Conservation (phyloP, 2,329 filamentous ascomycete genomes). For the Monilinia fructigena region DNA sequence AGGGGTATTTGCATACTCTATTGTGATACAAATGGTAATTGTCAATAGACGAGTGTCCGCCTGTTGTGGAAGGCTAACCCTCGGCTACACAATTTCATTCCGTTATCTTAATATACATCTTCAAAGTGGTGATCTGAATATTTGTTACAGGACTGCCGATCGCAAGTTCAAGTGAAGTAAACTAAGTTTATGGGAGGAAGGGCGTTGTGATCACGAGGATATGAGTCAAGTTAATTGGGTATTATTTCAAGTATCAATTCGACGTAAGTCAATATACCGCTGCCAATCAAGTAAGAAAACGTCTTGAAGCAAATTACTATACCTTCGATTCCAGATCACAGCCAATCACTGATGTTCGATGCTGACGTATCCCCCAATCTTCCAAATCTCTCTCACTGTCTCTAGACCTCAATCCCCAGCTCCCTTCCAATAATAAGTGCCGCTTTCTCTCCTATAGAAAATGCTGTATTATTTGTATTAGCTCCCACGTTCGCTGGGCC, state of each 20-base stretch:
- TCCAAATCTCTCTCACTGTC: background rate
- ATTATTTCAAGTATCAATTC: background rate
- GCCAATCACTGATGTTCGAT: background rate
- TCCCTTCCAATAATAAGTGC: slow-evolving; percentile 45
- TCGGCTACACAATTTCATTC: background rate
- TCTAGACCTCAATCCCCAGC: slow-evolving; percentile 39
- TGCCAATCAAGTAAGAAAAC: background rate
- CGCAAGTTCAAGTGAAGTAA: background rate
- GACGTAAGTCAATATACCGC: background rate
- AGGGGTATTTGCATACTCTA: background rate
- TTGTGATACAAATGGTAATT: background rate
- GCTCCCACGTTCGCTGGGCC: slow-evolving; percentile 43
- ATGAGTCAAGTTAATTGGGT: background rate
- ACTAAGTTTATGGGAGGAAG: background rate
- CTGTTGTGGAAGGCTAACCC: background rate
- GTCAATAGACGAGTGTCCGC: background rate
- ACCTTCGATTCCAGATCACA: background rate
- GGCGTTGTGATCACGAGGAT: background rate
- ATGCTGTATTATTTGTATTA: slow-evolving; percentile 49
- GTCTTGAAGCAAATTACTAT: background rate
- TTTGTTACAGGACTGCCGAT: background rate
- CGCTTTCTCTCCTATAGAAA: slow-evolving; percentile 45
- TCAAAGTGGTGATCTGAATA: background rate
- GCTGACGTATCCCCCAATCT: background rate
- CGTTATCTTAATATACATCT: background rate